phyloP scores from a whole-genome alignment of 345 rosid genomes.

The Mangifera indica region DNA sequence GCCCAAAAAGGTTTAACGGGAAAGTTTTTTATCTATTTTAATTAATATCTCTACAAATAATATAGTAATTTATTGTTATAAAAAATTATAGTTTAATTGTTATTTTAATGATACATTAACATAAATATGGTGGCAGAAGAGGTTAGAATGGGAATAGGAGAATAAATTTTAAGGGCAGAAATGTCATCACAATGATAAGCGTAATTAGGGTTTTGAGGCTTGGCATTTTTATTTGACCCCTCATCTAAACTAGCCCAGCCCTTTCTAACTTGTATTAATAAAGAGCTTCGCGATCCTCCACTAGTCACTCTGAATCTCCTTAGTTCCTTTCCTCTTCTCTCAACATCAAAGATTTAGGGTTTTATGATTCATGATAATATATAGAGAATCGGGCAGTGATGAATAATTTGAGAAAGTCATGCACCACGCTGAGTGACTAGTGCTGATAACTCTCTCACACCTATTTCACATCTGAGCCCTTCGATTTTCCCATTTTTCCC shows the following conservation, averaged over 20 bases:
- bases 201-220: constrained; percentile 8
- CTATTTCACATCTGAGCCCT: constrained; percentile 50
- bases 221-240: background rate
- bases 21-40: no score
- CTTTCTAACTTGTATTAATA: background rate
- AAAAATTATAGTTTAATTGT: no score
- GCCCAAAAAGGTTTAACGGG: no score
- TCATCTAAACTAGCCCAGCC: background rate
- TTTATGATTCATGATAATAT: background rate
- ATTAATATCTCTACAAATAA: no score
- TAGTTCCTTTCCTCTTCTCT: no score
- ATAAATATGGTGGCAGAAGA: no score
- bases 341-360: background rate
- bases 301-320: background rate
- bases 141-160: no score
- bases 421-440: constrained; percentile 60
- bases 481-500: background rate
- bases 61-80: no score
- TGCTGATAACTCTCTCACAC: constrained; percentile 55
- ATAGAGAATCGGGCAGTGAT: constrained; percentile 32
- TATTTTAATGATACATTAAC: no score
- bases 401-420: constrained; percentile 49
- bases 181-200: background rate
- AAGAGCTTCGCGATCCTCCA: no score
- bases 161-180: constrained; percentile 7